phyloP scores from a whole-genome alignment of 495 filamentous ascomycete species.

The Hypomontagnella submonticulosa region DNA sequence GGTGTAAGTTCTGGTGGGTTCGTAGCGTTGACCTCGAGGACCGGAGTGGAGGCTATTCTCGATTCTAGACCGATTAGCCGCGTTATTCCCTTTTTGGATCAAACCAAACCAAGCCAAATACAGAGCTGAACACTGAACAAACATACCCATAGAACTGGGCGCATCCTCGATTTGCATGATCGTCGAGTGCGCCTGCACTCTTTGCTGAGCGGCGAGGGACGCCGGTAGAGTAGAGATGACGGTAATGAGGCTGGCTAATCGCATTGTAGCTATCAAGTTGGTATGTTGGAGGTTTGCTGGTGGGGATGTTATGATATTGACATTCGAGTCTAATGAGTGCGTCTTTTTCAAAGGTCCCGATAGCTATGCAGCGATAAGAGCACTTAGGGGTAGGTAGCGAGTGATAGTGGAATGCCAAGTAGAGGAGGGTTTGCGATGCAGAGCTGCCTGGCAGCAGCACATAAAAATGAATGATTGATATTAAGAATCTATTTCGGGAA shows the following conservation, averaged over 20 bases:
- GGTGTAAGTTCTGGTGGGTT: slow-evolving; percentile 27
- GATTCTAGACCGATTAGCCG: slow-evolving; percentile 12
- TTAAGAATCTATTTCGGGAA: neutral
- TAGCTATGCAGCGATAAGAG: slow-evolving; percentile 8
- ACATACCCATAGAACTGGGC: slow-evolving; percentile 30
- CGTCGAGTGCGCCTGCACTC: slow-evolving; percentile 21
- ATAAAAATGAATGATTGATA: slow-evolving; percentile 6
- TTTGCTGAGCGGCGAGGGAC: slow-evolving; percentile 24
- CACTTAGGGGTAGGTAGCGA: too few species aligned
- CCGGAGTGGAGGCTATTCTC: slow-evolving; percentile 25
- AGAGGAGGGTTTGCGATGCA: slow-evolving; percentile 11
- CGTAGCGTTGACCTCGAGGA: slow-evolving; percentile 36
- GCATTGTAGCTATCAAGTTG: slow-evolving; percentile 27
- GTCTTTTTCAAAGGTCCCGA: neutral
- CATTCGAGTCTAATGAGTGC: slow-evolving; percentile 18
- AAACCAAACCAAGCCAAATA: neutral
- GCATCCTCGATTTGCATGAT: slow-evolving; percentile 38
- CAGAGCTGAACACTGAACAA: neutral
- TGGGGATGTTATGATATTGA: slow-evolving; percentile 20
- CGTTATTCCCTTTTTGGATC: neutral
- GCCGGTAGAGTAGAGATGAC: slow-evolving; percentile 16
- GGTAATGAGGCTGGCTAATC: slow-evolving; percentile 18
- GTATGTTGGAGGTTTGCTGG: neutral
- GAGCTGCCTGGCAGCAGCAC: slow-evolving; percentile 36
- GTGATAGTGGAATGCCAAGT: too few species aligned